phyloP scores from a whole-genome alignment of 139 green algal species.

The Chlamydomonas sp. region DNA sequence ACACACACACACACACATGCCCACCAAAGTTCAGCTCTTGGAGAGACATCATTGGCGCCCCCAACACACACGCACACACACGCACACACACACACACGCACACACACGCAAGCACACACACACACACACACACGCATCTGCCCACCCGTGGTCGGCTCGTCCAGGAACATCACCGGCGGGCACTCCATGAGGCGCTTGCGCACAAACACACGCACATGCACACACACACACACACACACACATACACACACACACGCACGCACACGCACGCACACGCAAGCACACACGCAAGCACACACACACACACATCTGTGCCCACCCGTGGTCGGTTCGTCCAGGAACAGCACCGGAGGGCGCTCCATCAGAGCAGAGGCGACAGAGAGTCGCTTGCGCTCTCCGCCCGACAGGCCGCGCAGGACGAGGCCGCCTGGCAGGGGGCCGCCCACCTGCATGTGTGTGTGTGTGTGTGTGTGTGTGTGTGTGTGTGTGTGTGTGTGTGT shows the following conservation, averaged over 20 bases:
- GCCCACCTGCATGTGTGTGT: constrained; percentile 32
- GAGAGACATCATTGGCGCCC: too few relatives aligned
- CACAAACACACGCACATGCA: too few relatives aligned
- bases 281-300: too few relatives aligned
- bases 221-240: too few relatives aligned
- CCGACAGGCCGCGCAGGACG: constrained; percentile 53
- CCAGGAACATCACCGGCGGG: constrained; percentile 30
- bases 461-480: neutral
- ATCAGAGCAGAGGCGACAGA: constrained; percentile 12
- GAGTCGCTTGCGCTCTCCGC: constrained; percentile 85
- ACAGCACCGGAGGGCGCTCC: constrained; percentile 18
- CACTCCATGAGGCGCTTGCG: neutral
- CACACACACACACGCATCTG: too few relatives aligned
- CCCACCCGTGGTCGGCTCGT: constrained; percentile 68
- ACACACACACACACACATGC: too few relatives aligned
- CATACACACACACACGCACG: too few relatives aligned
- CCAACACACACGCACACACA: too few relatives aligned
- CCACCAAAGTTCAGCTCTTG: too few relatives aligned
- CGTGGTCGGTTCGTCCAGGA: constrained; percentile 67
- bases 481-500: neutral
- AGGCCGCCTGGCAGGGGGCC: constrained; percentile 64
- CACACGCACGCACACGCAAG: too few relatives aligned
- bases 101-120: too few relatives aligned
- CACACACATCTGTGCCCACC: constrained; percentile 30
- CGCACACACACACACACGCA: too few relatives aligned